Evolutionary conservation across 805 yeast genomes (phyloP).

Genomic region (Saccharomycopsis synnaedendra): DNA sequence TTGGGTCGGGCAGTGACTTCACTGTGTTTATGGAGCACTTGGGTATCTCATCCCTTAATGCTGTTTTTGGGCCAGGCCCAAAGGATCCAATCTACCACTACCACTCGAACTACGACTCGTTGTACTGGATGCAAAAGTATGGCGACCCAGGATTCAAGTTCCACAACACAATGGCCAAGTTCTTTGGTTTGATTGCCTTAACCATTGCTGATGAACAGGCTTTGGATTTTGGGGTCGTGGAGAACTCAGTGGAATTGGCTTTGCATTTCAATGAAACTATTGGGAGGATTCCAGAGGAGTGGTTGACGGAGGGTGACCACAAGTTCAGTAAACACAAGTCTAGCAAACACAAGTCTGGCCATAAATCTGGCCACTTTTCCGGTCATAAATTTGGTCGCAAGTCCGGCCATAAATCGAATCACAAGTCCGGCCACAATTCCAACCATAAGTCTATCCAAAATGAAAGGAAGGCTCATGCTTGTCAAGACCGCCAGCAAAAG

Average conservation of each 20-base stretch:
- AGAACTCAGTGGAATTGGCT: conserved; percentile 29
- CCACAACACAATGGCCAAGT: conserved; percentile 47
- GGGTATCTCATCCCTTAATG: conserved; percentile 50
- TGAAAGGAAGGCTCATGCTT: neutral
- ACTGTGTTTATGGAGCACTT: conserved; percentile 48
- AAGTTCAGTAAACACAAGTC: neutral
- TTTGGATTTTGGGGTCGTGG: conserved; percentile 27
- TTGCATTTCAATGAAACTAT: conserved; percentile 28
- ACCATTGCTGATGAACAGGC: conserved; percentile 38
- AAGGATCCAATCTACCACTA: conserved; percentile 59
- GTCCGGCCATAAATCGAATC: no score
- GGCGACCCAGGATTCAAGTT: conserved; percentile 53
- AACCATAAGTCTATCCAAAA: no score
- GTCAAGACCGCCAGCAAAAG: neutral
- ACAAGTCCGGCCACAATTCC: no score
- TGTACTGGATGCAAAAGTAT: conserved; percentile 52
- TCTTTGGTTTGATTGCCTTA: conserved; percentile 37
- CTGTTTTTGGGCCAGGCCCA: conserved; percentile 36
- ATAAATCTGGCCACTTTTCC: no score
- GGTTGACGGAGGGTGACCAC: conserved; percentile 21
- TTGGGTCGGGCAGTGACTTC: conserved; percentile 68
- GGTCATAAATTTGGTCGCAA: no score
- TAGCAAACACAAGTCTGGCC: no score
- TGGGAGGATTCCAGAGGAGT: conserved; percentile 26
- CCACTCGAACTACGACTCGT: conserved; percentile 67